Percentiles rank a stretch among this genome's conserved stretches.
phyloP scores from a whole-genome alignment of 1,284 basidiomycete species.

The Boletus nobilissimus region DNA sequence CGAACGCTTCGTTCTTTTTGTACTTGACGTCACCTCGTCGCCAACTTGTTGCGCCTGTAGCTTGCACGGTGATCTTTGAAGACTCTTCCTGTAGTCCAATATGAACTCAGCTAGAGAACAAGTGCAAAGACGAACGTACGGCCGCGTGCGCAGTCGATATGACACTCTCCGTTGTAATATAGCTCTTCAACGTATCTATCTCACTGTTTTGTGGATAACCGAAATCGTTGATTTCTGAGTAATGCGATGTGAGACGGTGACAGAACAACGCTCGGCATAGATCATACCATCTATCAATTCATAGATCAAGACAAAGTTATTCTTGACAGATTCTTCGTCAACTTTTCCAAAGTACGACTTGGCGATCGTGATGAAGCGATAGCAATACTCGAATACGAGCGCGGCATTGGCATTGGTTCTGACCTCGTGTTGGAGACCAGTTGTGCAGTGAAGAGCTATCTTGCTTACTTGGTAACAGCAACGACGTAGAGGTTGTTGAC shows the following conservation, averaged over 20 bases:
- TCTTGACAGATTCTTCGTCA: slow-evolving; percentile 98
- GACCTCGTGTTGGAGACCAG: slow-evolving; percentile 4
- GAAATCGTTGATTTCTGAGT: slow-evolving; percentile 94
- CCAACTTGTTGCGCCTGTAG: slow-evolving; percentile 95
- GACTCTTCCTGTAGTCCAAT: slow-evolving; percentile 82
- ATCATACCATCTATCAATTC: slow-evolving; percentile 90
- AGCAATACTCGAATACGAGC: slow-evolving; percentile 97
- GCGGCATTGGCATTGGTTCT: slow-evolving; percentile 98
- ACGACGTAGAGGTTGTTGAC: slow-evolving; percentile 96
- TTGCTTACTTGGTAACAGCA: slow-evolving; percentile 89
- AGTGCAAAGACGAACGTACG: slow-evolving; percentile 55
- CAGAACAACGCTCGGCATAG: background rate
- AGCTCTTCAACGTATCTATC: slow-evolving; percentile 96
- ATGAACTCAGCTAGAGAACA: background rate
- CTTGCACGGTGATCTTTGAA: slow-evolving; percentile 95
- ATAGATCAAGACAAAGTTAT: slow-evolving; percentile 98
- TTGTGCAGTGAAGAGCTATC: background rate
- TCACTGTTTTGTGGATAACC: slow-evolving; percentile 99
- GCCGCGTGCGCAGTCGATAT: slow-evolving; percentile 85
- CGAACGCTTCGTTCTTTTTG: slow-evolving; percentile 98
- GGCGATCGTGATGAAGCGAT: slow-evolving; percentile 93
- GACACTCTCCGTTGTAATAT: slow-evolving; percentile 97
- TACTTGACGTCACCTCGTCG: slow-evolving; percentile 94
- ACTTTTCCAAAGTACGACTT: slow-evolving; percentile 98
- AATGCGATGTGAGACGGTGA: slow-evolving; percentile 4